These are phyloP conservation scores for Cetraspora pellucida DNA, from an alignment of 192 early-diverging fungal genomes.

Conservation along the genomic window DNA sequence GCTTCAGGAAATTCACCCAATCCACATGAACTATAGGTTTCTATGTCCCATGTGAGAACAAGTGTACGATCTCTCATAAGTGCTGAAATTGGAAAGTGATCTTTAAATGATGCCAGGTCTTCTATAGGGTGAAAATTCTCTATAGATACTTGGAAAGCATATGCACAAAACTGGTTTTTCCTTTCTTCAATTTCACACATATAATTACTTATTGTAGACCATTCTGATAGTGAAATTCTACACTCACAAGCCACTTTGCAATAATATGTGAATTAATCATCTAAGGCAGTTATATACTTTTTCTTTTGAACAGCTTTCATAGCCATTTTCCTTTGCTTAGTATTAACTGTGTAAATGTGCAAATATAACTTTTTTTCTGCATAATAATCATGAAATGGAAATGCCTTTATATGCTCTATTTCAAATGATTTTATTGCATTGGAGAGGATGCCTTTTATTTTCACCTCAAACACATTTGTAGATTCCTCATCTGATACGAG, in stretches of 20 bases:
- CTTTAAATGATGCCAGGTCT: neutral
- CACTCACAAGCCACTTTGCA: neutral
- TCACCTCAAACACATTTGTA: too few relatives aligned
- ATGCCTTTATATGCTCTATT: too few relatives aligned
- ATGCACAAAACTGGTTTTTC: neutral
- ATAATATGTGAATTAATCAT: neutral
- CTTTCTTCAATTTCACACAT: neutral
- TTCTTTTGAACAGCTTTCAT: too few relatives aligned
- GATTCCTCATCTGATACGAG: too few relatives aligned
- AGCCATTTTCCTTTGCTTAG: too few relatives aligned
- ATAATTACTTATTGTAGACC: slow-evolving; percentile 7
- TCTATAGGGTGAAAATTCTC: neutral
- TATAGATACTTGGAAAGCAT: slow-evolving; percentile 10
- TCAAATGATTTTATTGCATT: too few relatives aligned
- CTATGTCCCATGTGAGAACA: slow-evolving; percentile 9
- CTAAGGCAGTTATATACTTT: neutral
- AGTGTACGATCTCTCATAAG: neutral
- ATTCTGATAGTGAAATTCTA: slow-evolving; percentile 3
- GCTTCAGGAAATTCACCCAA: neutral
- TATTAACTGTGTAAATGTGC: too few relatives aligned
- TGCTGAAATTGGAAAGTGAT: slow-evolving; percentile 1
- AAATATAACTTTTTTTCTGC: too few relatives aligned
- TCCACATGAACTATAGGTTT: neutral
- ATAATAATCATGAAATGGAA: too few relatives aligned
- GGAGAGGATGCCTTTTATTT: too few relatives aligned